A percentile compares a stretch with the other conserved stretches of the same genome.
Conservation (phyloP, 2,329 filamentous ascomycete species). For the Trichoderma sp. region DNA sequence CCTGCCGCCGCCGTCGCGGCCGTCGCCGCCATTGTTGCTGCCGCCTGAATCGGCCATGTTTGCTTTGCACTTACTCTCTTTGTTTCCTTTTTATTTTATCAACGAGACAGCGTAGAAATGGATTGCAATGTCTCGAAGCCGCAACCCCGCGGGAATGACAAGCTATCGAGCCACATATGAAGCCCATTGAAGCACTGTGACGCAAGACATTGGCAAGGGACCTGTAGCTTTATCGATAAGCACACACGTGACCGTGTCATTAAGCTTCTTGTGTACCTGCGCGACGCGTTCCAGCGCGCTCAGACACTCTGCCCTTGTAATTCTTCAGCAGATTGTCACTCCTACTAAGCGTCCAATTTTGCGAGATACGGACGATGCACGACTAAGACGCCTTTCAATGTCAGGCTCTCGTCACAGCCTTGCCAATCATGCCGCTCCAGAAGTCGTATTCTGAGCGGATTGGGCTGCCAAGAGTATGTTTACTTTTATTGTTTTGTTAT, state of each 20-base stretch:
- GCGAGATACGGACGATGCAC: neutral
- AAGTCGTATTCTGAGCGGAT: conserved; percentile 41
- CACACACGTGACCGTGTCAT: conserved; percentile 26
- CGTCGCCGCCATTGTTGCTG: neutral
- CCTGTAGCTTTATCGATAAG: conserved; percentile 31
- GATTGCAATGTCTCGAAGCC: neutral
- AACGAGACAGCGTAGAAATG: neutral
- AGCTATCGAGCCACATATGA: neutral
- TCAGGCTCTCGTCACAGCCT: conserved; percentile 21
- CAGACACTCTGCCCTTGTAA: conserved; percentile 11
- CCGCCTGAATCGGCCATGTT: conserved; percentile 23
- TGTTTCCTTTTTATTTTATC: neutral
- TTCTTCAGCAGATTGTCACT: neutral
- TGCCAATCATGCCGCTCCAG: conserved; percentile 37
- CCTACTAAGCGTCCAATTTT: neutral
- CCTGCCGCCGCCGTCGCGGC: neutral
- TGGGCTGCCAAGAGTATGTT: conserved; percentile 34
- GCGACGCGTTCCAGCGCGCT: conserved; percentile 19
- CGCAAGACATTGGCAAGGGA: conserved; percentile 17
- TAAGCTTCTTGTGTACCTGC: conserved; percentile 16
- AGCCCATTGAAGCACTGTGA: conserved; percentile 13
- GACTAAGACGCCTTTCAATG: conserved; percentile 22
- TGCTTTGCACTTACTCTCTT: rapidly evolving
- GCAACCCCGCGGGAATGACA: conserved; percentile 4
- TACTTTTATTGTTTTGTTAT: conserved; percentile 10